Conservation (phyloP, 2,329 filamentous ascomycete species). For the Fragosphaeria purpurea region DNA sequence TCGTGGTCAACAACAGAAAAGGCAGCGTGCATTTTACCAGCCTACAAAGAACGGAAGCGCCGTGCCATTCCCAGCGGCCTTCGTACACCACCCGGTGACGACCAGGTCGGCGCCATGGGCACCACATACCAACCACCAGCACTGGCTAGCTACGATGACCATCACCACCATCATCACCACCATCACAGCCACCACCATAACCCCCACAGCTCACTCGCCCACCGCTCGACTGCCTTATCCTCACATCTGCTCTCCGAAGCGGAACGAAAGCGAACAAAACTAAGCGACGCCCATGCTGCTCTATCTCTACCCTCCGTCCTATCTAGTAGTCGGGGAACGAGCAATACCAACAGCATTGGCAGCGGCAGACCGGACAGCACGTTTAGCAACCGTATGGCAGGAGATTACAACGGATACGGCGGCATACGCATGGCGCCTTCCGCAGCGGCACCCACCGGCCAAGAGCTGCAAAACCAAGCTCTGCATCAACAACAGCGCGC, state of each 20-base stretch:
- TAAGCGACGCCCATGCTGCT: slow-evolving; percentile 12
- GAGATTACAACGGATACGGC: slow-evolving; percentile 13
- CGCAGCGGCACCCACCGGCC: too few relatives aligned
- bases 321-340: background rate
- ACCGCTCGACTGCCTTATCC: slow-evolving; percentile 1
- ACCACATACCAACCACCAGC: slow-evolving; percentile 22
- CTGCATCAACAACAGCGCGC: too few relatives aligned
- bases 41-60: background rate
- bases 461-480: too few relatives aligned
- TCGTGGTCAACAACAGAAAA: background rate
- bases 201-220: background rate
- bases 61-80: slow-evolving; percentile 12
- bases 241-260: slow-evolving; percentile 10
- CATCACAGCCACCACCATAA: background rate
- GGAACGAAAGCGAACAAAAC: slow-evolving; percentile 12
- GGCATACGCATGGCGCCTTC: too few relatives aligned
- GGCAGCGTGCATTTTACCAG: background rate
- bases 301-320: background rate
- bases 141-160: slow-evolving; percentile 19
- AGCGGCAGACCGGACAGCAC: background rate
- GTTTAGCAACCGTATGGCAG: background rate
- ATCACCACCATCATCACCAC: slow-evolving; percentile 3
- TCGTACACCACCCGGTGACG: slow-evolving; percentile 20
- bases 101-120: slow-evolving; percentile 20
- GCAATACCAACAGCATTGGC: slow-evolving; percentile 4